Base-by-base conservation (phyloP, 129 eudicot genomes). In the Dittrichia graveolens region DNA sequence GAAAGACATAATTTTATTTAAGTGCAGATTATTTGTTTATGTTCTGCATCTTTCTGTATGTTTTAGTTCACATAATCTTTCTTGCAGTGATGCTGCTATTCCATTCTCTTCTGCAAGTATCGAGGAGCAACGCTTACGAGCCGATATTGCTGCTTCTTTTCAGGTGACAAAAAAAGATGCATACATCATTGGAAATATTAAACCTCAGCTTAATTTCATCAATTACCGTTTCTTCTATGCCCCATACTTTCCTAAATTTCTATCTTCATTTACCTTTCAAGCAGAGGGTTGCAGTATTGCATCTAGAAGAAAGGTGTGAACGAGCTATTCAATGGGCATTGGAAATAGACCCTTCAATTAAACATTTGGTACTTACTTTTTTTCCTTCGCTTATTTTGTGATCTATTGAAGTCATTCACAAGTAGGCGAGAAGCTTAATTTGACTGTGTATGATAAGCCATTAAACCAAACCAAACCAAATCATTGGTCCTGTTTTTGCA, bases 291-390 rank as follows among this genome's bases (percentile, higher is more conserved):
- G 98, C 98, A 4, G 97, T 94, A 13, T 62, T 82, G 81, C 98
- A 90, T 90, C 83, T 90, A 52, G 98, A 94, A 83, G 98, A 94
- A 68, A 88, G 61, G 85, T 90, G 93, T 78, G 89, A 84, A 75
- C 82, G 98, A 47, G 98, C 98, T 49, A 90, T 94, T 73, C 89
- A 86, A 62, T 94, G 98, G 98, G 98, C 93, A 56, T 79, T 85
- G 65, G 86, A 90, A 81, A 81, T 94, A 12, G 96, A 94, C 78
- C 98, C 98, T 74, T 85, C 91, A 62, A 50, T 94, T 4, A 87
- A 90, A 77, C 76, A 88, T 79, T 82, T 94, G 95, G 98, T 94
- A 80, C 31, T 31, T 53, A 16, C 50, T 41, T 65, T 41, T 5
- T 34, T 4, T 46, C 5, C 63, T 65, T 15, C 19, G 0, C 18